phyloP scores from a whole-genome alignment of 352 stramenopile species.

The Phytophthora palmivora region DNA sequence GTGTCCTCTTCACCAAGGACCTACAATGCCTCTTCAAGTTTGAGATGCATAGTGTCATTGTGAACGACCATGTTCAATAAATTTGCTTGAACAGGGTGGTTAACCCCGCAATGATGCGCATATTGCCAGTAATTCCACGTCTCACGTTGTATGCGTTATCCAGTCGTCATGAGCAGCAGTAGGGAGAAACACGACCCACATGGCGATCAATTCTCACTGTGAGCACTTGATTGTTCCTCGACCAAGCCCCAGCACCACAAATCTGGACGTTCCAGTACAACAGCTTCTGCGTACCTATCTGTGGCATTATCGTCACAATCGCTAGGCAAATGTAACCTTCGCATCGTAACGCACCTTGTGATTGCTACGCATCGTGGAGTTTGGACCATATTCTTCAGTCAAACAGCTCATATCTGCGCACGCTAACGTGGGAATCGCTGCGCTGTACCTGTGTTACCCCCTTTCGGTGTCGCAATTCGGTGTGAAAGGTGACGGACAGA shows the following conservation, averaged over 20 bases:
- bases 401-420: conserved; percentile 1
- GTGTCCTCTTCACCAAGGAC: background rate
- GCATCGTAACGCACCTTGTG: background rate
- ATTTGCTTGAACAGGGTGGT: conserved; percentile 22
- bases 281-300: conserved; percentile 17
- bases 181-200: conserved; percentile 15
- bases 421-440: background rate
- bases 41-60: background rate
- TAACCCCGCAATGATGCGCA: conserved; percentile 10
- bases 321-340: background rate
- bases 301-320: background rate
- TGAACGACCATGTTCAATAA: conserved; percentile 12
- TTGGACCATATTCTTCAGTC: background rate
- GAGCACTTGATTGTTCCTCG: conserved; percentile 35
- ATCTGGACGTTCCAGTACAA: conserved; percentile 24
- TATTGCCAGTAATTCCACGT: background rate
- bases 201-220: conserved; percentile 15
- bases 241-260: conserved; percentile 15
- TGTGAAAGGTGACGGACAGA: background rate
- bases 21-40: background rate
- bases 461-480: conserved; percentile 12
- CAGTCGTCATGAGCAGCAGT: conserved; percentile 22
- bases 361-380: background rate
- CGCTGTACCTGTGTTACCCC: background rate
- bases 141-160: conserved; percentile 17